Evolutionary conservation across 2,329 filamentous ascomycete genomes (phyloP), one percentile per base, ranked within the genome.

Genomic region (Fusarium algeriense): DNA sequence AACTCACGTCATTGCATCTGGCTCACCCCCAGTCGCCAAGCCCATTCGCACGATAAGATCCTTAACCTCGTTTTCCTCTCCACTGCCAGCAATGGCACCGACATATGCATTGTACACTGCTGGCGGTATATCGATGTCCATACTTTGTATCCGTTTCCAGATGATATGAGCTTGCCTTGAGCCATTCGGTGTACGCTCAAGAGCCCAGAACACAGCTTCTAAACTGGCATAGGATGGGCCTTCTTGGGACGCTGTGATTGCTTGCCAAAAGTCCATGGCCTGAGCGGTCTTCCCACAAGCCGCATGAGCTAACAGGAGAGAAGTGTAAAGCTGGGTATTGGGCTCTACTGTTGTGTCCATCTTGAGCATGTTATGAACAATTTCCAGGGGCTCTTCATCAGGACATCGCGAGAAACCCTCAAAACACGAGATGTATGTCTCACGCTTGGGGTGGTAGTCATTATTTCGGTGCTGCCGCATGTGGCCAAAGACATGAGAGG

Each of bases 291-390:
- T 85, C 10, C 88, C 92, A 75, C 90, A 92, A 2, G 89, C 87
- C 2, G 90, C 89, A 78, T 97, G 95, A 0, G 93, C 95, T 15
- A 96, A 85, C 90, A 99, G 97, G 52, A 98, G 84, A 0, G 92
- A 90, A 75, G 97, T 98, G 74, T 92, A 89, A 4, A 98, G 84
- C 60, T 84, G 85, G 1, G 95, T 98, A 73, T 88, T 90, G 7
- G 91, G 87, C 73, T 95, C 90, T 40, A 98, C 87, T 44, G 89
- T 88, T n/a, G 91, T 87, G 79, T 99, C 96, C 80, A 98, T 91
- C 82, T 97, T 98, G 73, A 98, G 86, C 89, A 97, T 95, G 78
- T 98, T 97, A 83, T 97, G 92, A 4, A 97, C 88, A 68, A 92
- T 89, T 64, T 90, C 89, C 23, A 98, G 83, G 44, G 90, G 90